A percentile compares a stretch with the other conserved stretches of the same genome.
Evolutionary conservation across 176 grass and related monocot genomes (phyloP).

Genomic region (Zoysia pacifica): DNA sequence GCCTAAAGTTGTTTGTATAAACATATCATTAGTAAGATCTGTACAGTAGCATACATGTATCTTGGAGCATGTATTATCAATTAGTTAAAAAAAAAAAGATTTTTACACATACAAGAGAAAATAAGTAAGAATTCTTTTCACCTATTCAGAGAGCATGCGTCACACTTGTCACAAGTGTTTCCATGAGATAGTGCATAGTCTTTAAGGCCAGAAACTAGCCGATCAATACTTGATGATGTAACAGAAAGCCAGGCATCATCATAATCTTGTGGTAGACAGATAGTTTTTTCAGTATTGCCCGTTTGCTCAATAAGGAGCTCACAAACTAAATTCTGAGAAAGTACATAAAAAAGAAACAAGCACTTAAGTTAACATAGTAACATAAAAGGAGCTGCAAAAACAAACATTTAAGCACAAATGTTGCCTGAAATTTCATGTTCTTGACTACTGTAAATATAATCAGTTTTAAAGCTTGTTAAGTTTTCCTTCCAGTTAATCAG

Average conservation of each 20-base stretch:
- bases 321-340: conserved; percentile 57
- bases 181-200: conserved; percentile 59
- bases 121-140: conserved; percentile 36
- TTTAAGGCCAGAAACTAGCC: conserved; percentile 61
- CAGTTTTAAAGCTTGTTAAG: background rate
- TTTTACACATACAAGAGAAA: conserved; percentile 1
- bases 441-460: background rate
- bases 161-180: conserved; percentile 55
- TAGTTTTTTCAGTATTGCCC: conserved; percentile 40
- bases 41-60: conserved; percentile 12
- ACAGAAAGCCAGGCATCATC: conserved; percentile 46
- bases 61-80: conserved; percentile 3
- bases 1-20: background rate
- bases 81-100: conserved; percentile 29
- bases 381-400: conserved; percentile 14
- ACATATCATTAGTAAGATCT: conserved; percentile 7
- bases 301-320: conserved; percentile 57
- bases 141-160: conserved; percentile 49
- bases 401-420: conserved; percentile 11
- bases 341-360: conserved; percentile 23
- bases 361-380: conserved; percentile 16
- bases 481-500: background rate
- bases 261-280: conserved; percentile 48
- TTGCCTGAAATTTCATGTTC: background rate
- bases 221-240: conserved; percentile 43